phyloP scores from a whole-genome alignment of 1,284 basidiomycete species.

The Schizophyllum amplum region DNA sequence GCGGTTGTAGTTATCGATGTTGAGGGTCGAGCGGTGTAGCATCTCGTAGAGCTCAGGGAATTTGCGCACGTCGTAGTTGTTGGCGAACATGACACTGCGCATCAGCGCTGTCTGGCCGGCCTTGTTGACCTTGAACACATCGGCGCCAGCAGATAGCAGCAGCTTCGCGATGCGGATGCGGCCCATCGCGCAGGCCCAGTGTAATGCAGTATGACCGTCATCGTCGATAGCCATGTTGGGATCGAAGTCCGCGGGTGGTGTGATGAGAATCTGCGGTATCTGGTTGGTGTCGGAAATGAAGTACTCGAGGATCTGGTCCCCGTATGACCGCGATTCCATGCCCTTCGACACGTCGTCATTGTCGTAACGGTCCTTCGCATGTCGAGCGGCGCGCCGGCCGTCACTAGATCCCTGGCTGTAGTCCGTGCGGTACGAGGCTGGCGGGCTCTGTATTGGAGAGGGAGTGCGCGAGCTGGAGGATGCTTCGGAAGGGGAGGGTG shows the following conservation, averaged over 20 bases:
- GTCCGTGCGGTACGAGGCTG: conserved; percentile 38
- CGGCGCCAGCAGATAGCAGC: conserved; percentile 88
- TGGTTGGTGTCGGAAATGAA: conserved; percentile 98
- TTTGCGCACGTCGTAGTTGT: conserved; percentile 99
- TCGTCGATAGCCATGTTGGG: conserved; percentile 97
- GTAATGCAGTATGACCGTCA: conserved; percentile 94
- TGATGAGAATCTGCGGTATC: conserved; percentile 83
- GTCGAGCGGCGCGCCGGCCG: conserved; percentile 25
- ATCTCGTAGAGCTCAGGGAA: conserved; percentile 98
- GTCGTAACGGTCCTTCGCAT: conserved; percentile 29
- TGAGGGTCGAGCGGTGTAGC: conserved; percentile 93
- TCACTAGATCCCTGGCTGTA: conserved; percentile 27
- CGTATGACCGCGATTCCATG: conserved; percentile 59
- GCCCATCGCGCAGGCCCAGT: conserved; percentile 99
- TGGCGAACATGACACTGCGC: conserved; percentile 99
- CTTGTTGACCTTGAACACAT: conserved; percentile 96
- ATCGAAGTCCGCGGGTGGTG: conserved; percentile 89
- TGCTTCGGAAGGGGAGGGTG: conserved; percentile 76
- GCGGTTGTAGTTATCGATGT: conserved; percentile 97
- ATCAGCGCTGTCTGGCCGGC: conserved; percentile 96
- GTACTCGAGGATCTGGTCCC: conserved; percentile 96
- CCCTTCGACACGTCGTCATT: conserved; percentile 35
- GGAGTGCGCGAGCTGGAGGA: conserved; percentile 87
- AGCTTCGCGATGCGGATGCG: conserved; percentile 95
- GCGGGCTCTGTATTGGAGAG: conserved; percentile 62